Conservation (phyloP, 805 yeast species). For the Kuraishia capsulata region DNA sequence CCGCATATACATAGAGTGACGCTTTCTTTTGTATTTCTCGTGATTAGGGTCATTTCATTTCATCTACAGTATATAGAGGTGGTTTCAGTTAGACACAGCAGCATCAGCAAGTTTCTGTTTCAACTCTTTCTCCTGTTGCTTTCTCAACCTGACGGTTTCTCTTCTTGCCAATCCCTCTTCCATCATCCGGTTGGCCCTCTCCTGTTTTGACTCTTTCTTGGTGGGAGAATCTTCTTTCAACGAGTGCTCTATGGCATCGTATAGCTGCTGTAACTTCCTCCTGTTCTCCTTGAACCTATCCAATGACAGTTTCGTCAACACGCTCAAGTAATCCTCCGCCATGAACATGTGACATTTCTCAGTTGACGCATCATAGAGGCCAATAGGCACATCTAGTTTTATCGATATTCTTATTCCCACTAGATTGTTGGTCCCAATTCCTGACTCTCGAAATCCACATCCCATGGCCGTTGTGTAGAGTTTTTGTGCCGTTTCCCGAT, state of each 20-base stretch:
- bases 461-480: conserved; percentile 67
- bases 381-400: conserved; percentile 71
- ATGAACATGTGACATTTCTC: conserved; percentile 36
- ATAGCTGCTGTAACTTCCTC: conserved; percentile 41
- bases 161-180: conserved; percentile 38
- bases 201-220: conserved; percentile 42
- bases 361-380: conserved; percentile 29
- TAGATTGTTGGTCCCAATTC: conserved; percentile 69
- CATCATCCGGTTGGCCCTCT: conserved; percentile 43
- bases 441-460: conserved; percentile 83
- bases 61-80: no score
- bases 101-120: no score
- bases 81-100: no score
- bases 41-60: no score
- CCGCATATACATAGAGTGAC: no score
- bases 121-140: not conserved
- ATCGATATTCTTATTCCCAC: conserved; percentile 76
- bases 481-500: conserved; percentile 44
- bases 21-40: no score
- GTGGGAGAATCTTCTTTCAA: conserved; percentile 6
- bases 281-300: conserved; percentile 63
- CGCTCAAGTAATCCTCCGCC: conserved; percentile 35
- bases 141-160: conserved; percentile 3
- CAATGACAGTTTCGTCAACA: conserved; percentile 44
- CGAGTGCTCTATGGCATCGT: conserved; percentile 29